Evolutionary conservation across 1,139 yeast species (phyloP).

Genomic region (Geotrichum carabidarum): DNA sequence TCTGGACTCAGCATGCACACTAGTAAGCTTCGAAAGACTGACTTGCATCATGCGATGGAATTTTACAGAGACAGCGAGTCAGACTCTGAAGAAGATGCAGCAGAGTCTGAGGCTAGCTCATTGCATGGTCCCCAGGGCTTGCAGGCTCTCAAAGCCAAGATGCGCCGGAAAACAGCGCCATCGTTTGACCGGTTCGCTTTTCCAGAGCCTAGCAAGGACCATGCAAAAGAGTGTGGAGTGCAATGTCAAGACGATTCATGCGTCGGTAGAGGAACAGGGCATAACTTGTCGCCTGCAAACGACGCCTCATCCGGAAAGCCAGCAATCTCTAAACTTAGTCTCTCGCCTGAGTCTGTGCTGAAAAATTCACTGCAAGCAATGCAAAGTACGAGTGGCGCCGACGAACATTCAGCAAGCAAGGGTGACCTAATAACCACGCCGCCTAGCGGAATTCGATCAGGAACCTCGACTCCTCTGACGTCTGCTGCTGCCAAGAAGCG

Average conservation of each 20-base stretch:
- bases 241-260: too few relatives aligned
- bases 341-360: neutral
- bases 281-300: neutral
- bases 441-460: neutral
- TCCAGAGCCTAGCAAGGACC: neutral
- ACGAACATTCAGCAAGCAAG: neutral
- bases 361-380: neutral
- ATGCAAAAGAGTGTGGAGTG: neutral
- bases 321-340: neutral
- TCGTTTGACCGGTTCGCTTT: neutral
- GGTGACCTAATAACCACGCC: neutral
- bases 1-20: slow-evolving; percentile 65
- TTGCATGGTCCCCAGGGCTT: neutral
- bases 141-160: neutral
- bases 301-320: neutral
- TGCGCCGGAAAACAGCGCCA: neutral
- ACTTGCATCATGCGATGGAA: slow-evolving; percentile 35
- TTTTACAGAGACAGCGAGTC: slow-evolving; percentile 28
- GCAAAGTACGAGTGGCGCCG: neutral
- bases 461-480: slow-evolving; percentile 6
- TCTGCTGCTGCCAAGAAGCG: slow-evolving; percentile 20
- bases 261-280: too few relatives aligned
- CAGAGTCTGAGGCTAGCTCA: slow-evolving; percentile 12
- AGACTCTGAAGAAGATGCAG: slow-evolving; percentile 21
- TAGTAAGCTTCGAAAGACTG: slow-evolving; percentile 41